These are phyloP conservation scores for Trebouxia sp. DNA, from an alignment of 139 green algal species.

Conservation along the genomic window DNA sequence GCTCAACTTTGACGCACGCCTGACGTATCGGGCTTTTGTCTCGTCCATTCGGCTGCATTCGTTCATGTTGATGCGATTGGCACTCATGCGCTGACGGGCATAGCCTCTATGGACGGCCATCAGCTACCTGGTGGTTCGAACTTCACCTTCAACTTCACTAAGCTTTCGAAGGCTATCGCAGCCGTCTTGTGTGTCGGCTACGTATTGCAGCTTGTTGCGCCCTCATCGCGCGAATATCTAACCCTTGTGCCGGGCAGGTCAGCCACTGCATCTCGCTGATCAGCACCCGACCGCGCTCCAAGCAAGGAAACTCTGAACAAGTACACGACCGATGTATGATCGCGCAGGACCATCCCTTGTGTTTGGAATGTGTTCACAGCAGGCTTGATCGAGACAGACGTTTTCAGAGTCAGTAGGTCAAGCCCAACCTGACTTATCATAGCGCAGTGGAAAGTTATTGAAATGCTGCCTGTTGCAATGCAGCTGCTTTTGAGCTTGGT, in stretches of 20 bases:
- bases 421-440: background rate
- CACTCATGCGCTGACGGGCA: background rate
- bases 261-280: background rate
- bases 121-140: background rate
- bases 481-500: conserved; percentile 68
- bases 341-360: conserved; percentile 36
- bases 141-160: conserved; percentile 25
- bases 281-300: background rate
- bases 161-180: conserved; percentile 25
- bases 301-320: too few relatives aligned
- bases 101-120: background rate
- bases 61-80: too few relatives aligned
- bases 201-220: conserved; percentile 12
- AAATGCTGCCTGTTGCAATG: background rate
- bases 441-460: too few relatives aligned
- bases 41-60: too few relatives aligned
- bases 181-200: conserved; percentile 24
- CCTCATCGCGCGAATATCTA: conserved; percentile 24
- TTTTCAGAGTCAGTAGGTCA: conserved; percentile 35
- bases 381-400: conserved; percentile 37
- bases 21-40: too few relatives aligned
- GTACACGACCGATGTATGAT: too few relatives aligned
- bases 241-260: conserved; percentile 37
- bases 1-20: too few relatives aligned
- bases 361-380: conserved; percentile 48